Conservation (phyloP, 257 asterid species). For the Catharanthus roseus region DNA sequence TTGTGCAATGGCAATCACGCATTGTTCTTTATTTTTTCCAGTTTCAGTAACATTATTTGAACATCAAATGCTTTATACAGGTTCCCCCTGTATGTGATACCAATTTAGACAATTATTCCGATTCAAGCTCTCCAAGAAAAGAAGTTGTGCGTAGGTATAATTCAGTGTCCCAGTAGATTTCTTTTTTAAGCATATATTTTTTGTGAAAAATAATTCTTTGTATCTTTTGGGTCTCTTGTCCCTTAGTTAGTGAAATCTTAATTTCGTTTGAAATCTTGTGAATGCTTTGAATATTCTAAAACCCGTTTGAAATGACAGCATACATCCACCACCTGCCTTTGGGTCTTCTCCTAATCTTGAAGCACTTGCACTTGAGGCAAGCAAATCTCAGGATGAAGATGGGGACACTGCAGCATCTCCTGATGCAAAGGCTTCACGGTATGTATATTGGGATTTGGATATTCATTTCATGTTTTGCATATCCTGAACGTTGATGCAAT, state of each 20-base stretch:
- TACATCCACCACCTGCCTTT: constrained; percentile 98
- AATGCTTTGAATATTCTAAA: constrained; percentile 20
- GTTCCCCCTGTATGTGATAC: constrained; percentile 61
- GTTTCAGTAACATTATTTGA: neutral
- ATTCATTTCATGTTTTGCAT: neutral
- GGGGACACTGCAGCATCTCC: constrained; percentile 40
- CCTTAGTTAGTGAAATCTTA: constrained; percentile 8
- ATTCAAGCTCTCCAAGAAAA: constrained; percentile 47
- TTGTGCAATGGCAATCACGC: neutral
- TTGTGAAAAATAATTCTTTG: neutral
- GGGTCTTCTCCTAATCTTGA: constrained; percentile 98
- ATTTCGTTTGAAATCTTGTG: constrained; percentile 14
- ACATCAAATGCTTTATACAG: constrained; percentile 33
- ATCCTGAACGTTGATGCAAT: constrained; percentile 14
- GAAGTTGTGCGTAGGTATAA: constrained; percentile 32
- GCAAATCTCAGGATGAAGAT: constrained; percentile 55
- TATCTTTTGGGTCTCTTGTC: constrained; percentile 1
- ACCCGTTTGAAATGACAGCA: constrained; percentile 38
- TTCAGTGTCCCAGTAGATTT: no score
- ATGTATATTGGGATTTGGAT: constrained; percentile 12
- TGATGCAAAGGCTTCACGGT: constrained; percentile 52
- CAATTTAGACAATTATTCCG: constrained; percentile 45
- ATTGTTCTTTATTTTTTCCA: neutral
- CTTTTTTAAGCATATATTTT: neutral
- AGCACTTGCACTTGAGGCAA: constrained; percentile 77